A percentile compares a stretch with the other conserved stretches of the same genome.
These are phyloP conservation scores for Dorcoceras hygrometricum DNA, from an alignment of 257 asterid genomes.

Conservation along the genomic window DNA sequence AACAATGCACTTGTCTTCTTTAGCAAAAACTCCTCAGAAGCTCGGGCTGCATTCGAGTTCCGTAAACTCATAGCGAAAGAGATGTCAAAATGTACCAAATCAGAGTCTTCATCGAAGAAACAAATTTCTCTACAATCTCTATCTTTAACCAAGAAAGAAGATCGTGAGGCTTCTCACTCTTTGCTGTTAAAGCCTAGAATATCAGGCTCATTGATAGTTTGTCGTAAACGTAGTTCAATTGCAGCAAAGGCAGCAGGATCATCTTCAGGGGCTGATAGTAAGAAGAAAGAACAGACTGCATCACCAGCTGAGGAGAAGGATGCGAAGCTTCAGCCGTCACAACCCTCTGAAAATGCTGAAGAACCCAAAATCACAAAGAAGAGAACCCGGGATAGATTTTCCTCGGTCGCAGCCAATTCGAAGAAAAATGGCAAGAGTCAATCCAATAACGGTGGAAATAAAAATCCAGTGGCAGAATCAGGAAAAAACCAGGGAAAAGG, in stretches of 20 bases:
- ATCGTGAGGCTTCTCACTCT: slow-evolving; percentile 40
- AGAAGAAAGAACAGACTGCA: slow-evolving; percentile 40
- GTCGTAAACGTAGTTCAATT: slow-evolving; percentile 74
- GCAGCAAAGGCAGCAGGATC: slow-evolving; percentile 49
- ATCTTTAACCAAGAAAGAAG: slow-evolving; percentile 44
- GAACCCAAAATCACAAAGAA: slow-evolving; percentile 64
- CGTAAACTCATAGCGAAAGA: slow-evolving; percentile 44
- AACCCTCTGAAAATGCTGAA: slow-evolving; percentile 33
- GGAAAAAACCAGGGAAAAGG: slow-evolving; percentile 38
- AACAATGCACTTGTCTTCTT: slow-evolving; percentile 69
- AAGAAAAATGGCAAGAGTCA: slow-evolving; percentile 48
- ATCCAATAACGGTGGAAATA: slow-evolving; percentile 25
- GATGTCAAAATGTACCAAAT: slow-evolving; percentile 37
- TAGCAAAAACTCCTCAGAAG: slow-evolving; percentile 43
- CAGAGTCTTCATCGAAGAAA: slow-evolving; percentile 52
- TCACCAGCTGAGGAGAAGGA: slow-evolving; percentile 33
- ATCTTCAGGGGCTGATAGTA: slow-evolving; percentile 41
- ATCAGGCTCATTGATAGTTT: slow-evolving; percentile 52
- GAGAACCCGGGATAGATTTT: slow-evolving; percentile 51
- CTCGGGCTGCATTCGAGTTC: slow-evolving; percentile 46
- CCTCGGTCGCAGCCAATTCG: slow-evolving; percentile 34
- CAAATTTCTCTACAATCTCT: slow-evolving; percentile 46
- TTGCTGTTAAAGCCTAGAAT: slow-evolving; percentile 50
- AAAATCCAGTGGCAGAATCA: slow-evolving; percentile 29
- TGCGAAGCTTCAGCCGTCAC: slow-evolving; percentile 23